Percentiles rank a stretch among this genome's conserved stretches.
Evolutionary conservation across 2,329 filamentous ascomycete species (phyloP).

Genomic region (Trichoderma endophyticum): DNA sequence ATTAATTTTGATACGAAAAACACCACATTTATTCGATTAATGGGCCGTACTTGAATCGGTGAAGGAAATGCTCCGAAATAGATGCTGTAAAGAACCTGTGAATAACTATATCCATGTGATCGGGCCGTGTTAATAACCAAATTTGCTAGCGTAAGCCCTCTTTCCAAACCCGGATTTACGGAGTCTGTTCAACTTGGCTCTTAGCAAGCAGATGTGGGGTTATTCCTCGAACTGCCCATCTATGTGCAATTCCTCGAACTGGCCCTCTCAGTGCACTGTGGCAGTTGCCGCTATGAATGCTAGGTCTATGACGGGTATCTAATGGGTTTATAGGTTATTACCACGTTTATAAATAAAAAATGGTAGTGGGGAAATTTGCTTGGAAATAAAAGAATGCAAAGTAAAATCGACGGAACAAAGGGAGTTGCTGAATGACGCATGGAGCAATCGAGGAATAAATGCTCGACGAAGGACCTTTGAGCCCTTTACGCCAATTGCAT

Average conservation of each 20-base stretch:
- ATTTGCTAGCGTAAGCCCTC: background rate
- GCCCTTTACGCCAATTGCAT: background rate
- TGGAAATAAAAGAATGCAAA: background rate
- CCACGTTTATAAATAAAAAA: background rate
- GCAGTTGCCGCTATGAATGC: background rate
- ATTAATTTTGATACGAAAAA: background rate
- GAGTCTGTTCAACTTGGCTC: background rate
- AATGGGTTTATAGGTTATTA: background rate
- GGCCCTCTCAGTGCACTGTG: background rate
- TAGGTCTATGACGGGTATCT: background rate
- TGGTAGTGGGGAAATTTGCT: background rate
- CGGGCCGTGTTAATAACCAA: background rate
- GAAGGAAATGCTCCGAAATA: background rate
- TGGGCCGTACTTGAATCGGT: background rate
- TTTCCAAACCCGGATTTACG: background rate
- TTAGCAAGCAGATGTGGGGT: background rate
- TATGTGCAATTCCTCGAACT: background rate
- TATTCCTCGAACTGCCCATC: too few species aligned
- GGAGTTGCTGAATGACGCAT: background rate
- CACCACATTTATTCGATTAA: background rate
- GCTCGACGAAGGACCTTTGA: background rate
- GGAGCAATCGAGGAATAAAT: background rate
- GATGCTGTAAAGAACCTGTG: background rate
- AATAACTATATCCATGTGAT: background rate
- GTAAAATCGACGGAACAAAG: background rate